Conservation (phyloP, 192 early-diverging fungal genomes). For the Umbelopsis isabellina region DNA sequence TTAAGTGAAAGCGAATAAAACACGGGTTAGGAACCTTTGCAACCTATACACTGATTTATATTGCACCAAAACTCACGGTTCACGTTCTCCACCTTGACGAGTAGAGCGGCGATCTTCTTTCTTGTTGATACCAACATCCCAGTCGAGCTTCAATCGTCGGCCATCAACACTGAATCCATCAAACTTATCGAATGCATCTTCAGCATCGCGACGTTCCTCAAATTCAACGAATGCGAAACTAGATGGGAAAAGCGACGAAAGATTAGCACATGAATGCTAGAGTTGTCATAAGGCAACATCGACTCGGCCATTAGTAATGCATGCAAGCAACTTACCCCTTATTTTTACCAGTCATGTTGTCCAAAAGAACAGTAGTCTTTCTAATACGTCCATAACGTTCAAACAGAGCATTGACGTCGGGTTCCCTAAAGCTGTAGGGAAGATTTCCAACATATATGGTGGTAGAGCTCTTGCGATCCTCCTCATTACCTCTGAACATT, state of each 20-base stretch:
- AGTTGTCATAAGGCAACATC: no score
- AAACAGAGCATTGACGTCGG: conserved; percentile 73
- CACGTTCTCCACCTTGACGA: conserved; percentile 21
- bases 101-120: conserved; percentile 34
- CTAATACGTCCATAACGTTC: conserved; percentile 72
- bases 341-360: conserved; percentile 74
- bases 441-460: conserved; percentile 78
- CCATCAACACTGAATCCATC: conserved; percentile 62
- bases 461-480: conserved; percentile 62
- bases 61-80: not conserved
- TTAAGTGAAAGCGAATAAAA: not conserved
- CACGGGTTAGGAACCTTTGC: not conserved
- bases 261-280: not conserved
- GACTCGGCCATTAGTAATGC: no score
- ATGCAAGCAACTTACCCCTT: conserved; percentile 63
- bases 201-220: conserved; percentile 67
- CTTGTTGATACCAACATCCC: conserved; percentile 38
- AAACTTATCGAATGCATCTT: conserved; percentile 66
- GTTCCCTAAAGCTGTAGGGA: conserved; percentile 72
- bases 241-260: not conserved
- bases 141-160: conserved; percentile 57
- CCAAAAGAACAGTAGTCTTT: conserved; percentile 72
- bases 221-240: conserved; percentile 82
- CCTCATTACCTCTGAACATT: conserved; percentile 62
- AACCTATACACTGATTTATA: not conserved